Evolutionary conservation across 192 early-diverging fungal species (phyloP), one percentile per base, ranked within the genome.

Genomic region (Podila horticola): DNA sequence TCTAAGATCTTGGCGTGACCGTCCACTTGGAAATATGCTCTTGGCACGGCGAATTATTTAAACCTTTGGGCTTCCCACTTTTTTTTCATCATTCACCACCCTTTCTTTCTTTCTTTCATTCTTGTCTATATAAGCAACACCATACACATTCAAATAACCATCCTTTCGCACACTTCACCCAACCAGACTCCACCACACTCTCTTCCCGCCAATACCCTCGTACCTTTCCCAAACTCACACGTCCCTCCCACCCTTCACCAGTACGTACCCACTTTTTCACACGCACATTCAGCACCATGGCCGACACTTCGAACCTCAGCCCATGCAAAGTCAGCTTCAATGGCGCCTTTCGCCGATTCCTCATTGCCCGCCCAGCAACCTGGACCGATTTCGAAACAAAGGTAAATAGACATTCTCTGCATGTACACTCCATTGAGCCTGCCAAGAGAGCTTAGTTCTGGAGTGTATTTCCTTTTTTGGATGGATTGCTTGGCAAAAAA

Each of bases 251-350:
- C 67, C 29, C n/a, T n/a, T n/a, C n/a, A n/a, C n/a, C n/a, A n/a
- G n/a, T n/a, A n/a, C n/a, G n/a, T n/a, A n/a, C 22, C 24, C 52
- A 26, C 52, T 26, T n/a, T 24, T 26, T 11, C 52, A 7, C n/a
- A 55, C 20, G 22, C 7, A 55, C 17, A 20, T 7, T 55, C 24
- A 55, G n/a, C 52, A 55, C 64, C 29, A 79, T 81, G 77, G 22
- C 77, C 45, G 77, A 73, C 48, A 57, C 64, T 5, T 20, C 45
- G 13, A 81, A 69, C 62, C 62, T 81, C 45, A 81, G 77, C 49
- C 71, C 77, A 22, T 81, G 77, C 77, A 81, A 81, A 50, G 77
- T 66, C 33, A 81, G 49, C 55, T 69, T 72, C 67, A 81, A 73
- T 29, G 77, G 77, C 19, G 48, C 71, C 12, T 55, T 81, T 33